Percentiles rank a stretch among this genome's conserved stretches.
phyloP scores from a whole-genome alignment of 1,284 basidiomycete species.

The Mixia osmundae region DNA sequence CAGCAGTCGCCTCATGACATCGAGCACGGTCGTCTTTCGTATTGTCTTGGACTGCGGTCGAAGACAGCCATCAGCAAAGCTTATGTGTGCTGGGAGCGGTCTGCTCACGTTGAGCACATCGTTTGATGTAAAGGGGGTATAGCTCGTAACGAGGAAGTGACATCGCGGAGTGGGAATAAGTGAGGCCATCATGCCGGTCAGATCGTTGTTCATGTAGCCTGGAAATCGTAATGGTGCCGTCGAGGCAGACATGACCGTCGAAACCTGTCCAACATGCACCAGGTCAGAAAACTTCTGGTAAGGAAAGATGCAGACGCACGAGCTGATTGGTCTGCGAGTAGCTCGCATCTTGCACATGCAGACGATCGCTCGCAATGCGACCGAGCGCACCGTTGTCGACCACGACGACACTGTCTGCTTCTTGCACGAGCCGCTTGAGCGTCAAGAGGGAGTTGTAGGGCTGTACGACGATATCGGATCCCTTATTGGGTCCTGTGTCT shows the following conservation, averaged over 20 bases:
- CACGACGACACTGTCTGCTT: conserved; percentile 92
- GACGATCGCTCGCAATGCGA: conserved; percentile 68
- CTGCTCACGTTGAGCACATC: conserved; percentile 60
- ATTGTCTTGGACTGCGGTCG: conserved; percentile 49
- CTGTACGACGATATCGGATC: conserved; percentile 86
- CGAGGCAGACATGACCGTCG: conserved; percentile 88
- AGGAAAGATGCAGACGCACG: conserved; percentile 27
- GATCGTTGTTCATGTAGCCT: conserved; percentile 98
- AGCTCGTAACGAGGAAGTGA: conserved; percentile 99
- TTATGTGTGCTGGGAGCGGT: too few species aligned
- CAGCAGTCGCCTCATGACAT: conserved; percentile 91
- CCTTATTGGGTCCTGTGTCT: conserved; percentile 49
- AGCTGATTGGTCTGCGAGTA: conserved; percentile 91
- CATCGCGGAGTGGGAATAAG: conserved; percentile 96
- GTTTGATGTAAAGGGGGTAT: conserved; percentile 94
- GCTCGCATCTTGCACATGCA: conserved; percentile 72
- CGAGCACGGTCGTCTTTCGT: conserved; percentile 78
- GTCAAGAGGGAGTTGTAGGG: conserved; percentile 94
- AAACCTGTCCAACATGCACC: too few species aligned
- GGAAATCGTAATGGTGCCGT: conserved; percentile 95
- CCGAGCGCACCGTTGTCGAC: conserved; percentile 88
- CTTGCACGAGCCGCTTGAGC: conserved; percentile 77
- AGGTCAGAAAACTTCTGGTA: neutral
- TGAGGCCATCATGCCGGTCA: conserved; percentile 88
- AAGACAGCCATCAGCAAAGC: neutral